These are phyloP conservation scores for Lentinula edodes DNA, from an alignment of 768 basidiomycete genomes.

Conservation along the genomic window DNA sequence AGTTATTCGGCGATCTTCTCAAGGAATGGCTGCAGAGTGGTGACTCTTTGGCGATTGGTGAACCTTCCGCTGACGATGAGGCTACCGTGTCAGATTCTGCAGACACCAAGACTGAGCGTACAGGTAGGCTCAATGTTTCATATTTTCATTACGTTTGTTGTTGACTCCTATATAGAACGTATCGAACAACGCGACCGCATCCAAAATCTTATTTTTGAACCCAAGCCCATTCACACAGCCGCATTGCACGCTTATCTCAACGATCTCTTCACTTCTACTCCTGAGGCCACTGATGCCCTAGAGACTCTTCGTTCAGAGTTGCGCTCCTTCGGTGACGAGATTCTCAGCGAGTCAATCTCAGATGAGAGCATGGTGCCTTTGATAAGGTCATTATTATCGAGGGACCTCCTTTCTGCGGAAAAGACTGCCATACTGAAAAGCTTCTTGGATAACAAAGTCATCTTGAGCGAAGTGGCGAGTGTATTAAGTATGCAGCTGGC, in stretches of 20 bases:
- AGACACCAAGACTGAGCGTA: background rate
- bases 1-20: constrained; percentile 14
- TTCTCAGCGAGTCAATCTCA: constrained; percentile 22
- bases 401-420: constrained; percentile 33
- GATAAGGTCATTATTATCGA: constrained; percentile 29
- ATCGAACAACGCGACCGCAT: constrained; percentile 30
- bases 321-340: constrained; percentile 18
- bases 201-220: constrained; percentile 34
- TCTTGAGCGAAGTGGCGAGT: constrained; percentile 35
- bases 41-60: constrained; percentile 7
- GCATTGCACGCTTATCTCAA: constrained; percentile 29
- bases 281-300: constrained; percentile 24
- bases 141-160: background rate
- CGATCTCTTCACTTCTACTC: constrained; percentile 26
- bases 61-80: background rate
- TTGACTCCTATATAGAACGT: background rate
- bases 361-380: constrained; percentile 20
- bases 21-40: constrained; percentile 15
- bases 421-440: constrained; percentile 34
- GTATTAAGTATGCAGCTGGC: constrained; percentile 42
- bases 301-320: constrained; percentile 24
- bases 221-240: constrained; percentile 24
- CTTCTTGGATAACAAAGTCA: constrained; percentile 32
- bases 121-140: background rate
- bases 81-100: background rate